Evolutionary conservation across 192 early-diverging fungal species (phyloP).

Genomic region (Tieghemiomyces parasiticus): DNA sequence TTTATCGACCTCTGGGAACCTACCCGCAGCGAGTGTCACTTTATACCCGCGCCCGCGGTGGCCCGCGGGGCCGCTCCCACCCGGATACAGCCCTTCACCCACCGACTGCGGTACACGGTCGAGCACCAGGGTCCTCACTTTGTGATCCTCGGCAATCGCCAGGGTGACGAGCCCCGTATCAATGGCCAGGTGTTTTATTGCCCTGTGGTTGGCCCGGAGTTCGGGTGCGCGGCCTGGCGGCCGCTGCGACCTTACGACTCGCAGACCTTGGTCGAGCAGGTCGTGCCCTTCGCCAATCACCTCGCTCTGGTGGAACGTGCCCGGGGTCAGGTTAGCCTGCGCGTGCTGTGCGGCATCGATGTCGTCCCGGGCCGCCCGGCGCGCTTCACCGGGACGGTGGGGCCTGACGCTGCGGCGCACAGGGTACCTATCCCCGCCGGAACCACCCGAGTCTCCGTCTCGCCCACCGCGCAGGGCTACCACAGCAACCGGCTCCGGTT

Average conservation of each 20-base stretch:
- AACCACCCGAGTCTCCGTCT: background rate
- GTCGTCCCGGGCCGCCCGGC: background rate
- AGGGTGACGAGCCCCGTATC: background rate
- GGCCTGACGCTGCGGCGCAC: too few relatives aligned
- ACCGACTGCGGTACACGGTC: slow-evolving; percentile 1
- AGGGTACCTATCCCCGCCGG: background rate
- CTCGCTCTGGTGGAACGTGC: background rate
- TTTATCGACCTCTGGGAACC: slow-evolving; percentile 6
- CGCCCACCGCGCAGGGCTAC: background rate
- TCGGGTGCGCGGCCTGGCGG: background rate
- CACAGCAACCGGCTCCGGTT: slow-evolving; percentile 1
- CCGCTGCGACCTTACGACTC: slow-evolving; percentile 1
- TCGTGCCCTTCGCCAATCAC: slow-evolving; percentile 10
- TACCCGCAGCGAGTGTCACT: background rate
- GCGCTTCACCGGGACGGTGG: too few relatives aligned
- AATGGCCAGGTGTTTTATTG: slow-evolving; percentile 9
- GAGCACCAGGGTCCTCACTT: slow-evolving; percentile 3
- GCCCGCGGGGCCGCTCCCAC: background rate
- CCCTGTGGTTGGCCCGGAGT: background rate
- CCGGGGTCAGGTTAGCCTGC: background rate
- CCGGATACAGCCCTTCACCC: slow-evolving; percentile 7
- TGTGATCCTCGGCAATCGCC: slow-evolving; percentile 3
- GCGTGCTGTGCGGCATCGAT: background rate
- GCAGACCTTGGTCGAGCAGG: background rate
- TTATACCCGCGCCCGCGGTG: background rate